These are phyloP conservation scores for Nakazawaea ishiwadae DNA, from an alignment of 805 yeast species.

Conservation along the genomic window DNA sequence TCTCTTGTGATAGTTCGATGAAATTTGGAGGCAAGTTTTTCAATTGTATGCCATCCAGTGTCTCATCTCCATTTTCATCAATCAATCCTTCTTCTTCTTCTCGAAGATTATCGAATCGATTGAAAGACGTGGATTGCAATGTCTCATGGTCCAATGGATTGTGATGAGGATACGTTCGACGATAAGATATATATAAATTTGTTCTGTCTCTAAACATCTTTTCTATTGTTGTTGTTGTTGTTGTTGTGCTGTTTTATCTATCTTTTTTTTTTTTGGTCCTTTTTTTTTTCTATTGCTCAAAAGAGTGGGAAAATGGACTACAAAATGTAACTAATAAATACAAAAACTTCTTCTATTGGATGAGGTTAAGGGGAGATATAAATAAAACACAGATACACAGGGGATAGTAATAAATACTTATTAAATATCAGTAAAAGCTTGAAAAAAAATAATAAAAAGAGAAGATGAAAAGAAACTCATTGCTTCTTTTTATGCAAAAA, in stretches of 20 bases:
- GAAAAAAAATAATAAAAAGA: background rate
- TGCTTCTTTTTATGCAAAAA: conserved; percentile 29
- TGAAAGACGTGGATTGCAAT: conserved; percentile 2
- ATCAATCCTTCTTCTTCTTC: conserved; percentile 62
- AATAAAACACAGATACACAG: too few relatives aligned
- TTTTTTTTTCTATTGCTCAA: background rate
- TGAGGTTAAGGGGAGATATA: too few relatives aligned
- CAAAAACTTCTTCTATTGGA: too few relatives aligned
- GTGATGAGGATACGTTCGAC: conserved; percentile 83
- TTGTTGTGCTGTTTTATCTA: background rate
- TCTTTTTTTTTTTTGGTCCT: background rate
- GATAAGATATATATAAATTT: conserved; percentile 81
- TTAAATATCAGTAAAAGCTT: too few relatives aligned
- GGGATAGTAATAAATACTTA: too few relatives aligned
- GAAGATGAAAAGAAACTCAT: background rate
- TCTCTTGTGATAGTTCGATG: conserved; percentile 65
- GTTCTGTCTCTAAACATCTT: conserved; percentile 90
- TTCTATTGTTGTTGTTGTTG: conserved; percentile 14
- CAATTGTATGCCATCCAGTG: conserved; percentile 46
- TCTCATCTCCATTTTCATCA: conserved; percentile 19
- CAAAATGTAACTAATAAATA: too few relatives aligned
- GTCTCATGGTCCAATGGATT: conserved; percentile 19
- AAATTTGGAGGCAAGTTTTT: conserved; percentile 72
- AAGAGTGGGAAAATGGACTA: background rate
- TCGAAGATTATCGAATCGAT: too few relatives aligned